Evolutionary conservation across 2,329 filamentous ascomycete species (phyloP), one percentile per base, ranked within the genome.

Genomic region (Diaporthe helianthi): DNA sequence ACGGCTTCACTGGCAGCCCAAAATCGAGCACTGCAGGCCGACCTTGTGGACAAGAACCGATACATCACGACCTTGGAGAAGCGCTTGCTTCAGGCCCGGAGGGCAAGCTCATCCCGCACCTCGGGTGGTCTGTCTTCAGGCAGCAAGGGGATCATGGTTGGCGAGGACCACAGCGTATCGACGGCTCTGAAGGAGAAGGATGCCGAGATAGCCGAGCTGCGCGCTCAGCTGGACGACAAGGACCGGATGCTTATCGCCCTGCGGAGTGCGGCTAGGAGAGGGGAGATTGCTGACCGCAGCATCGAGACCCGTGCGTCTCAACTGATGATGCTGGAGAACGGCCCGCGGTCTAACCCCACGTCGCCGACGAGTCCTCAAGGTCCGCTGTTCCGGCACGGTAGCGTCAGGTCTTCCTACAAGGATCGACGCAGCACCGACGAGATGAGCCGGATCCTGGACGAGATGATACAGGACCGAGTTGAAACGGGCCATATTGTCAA

Each of bases 21-120:
- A 77, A 94, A 98, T 74, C 89, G 90, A 61, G 92, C 97, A n/a
- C 82, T 99, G 58, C 96, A 97, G 79, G 89, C 94, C n/a, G 96
- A 99, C 78, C 86, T 99, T 55, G 89, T 88, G n/a, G 96, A 99
- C 81, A 98, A 97, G 83, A 98, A 96, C 75, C 92, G 96, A 38
- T 99, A 99, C 79, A 98, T 98, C 74, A 87, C 92, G 33, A 98
- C 96, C 0, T 82, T 99, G 15, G 96, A 99, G 82, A 97, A 97
- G 80, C 89, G 96, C 31, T 84, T 99, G 1, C 84, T 98, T 41
- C 96, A 99, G 77, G 96, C 96, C 46, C 87, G 96, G 49, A 87
- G 95, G 58, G 93, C 94, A 0, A 98, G 94, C 80, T 94, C 97
- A 67, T 95, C 93, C 9, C 90, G 95, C 22, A 89, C 95, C 13